Evolutionary conservation across 345 rosid genomes (phyloP).

Genomic region (Draba incana): DNA sequence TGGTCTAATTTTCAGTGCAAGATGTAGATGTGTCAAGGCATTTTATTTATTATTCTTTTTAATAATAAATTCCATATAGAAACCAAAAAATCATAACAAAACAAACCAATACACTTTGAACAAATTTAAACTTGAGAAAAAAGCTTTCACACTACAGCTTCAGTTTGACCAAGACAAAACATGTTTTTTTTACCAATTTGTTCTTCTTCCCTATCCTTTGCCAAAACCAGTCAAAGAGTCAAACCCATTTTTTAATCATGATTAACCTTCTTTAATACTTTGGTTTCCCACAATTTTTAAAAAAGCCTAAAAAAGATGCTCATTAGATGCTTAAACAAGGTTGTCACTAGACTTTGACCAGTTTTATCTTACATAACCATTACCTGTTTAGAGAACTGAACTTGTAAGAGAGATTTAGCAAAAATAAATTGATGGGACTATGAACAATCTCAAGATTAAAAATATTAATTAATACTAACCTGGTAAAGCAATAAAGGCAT

Average conservation of each 20-base stretch:
- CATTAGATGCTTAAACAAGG: slow-evolving; percentile 23
- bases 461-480: slow-evolving; percentile 52
- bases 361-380: slow-evolving; percentile 35
- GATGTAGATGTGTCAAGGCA: slow-evolving; percentile 69
- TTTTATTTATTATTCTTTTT: slow-evolving; percentile 27
- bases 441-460: slow-evolving; percentile 1
- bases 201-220: slow-evolving; percentile 20
- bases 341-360: slow-evolving; percentile 35
- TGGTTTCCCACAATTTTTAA: slow-evolving; percentile 4
- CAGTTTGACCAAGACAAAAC: slow-evolving; percentile 38
- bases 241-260: slow-evolving; percentile 26
- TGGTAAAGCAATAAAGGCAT: slow-evolving; percentile 99
- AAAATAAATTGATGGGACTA: slow-evolving; percentile 26
- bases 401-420: slow-evolving; percentile 24
- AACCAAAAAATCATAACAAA: slow-evolving; percentile 31
- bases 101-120: not conserved
- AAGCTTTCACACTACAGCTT: slow-evolving; percentile 29
- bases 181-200: not conserved
- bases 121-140: not conserved
- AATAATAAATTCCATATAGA: slow-evolving; percentile 26
- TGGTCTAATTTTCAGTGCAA: slow-evolving; percentile 75
- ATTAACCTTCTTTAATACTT: slow-evolving; percentile 2
- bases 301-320: slow-evolving; percentile 13
- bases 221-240: slow-evolving; percentile 22
- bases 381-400: slow-evolving; percentile 30